Conservation (phyloP, 176 grass and related monocot species). For the Pontederia paniculata region DNA sequence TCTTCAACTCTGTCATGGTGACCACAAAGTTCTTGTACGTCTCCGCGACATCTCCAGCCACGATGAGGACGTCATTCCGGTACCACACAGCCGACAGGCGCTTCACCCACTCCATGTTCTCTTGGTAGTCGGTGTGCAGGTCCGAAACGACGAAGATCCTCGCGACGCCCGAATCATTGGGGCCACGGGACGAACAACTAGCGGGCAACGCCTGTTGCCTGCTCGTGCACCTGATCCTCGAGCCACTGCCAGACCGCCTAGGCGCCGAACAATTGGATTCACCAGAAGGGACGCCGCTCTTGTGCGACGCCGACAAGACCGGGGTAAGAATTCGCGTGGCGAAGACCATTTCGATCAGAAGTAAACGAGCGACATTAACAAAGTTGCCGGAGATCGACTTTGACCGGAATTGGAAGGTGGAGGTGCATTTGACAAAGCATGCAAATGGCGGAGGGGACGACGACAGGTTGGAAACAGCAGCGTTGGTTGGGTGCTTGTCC, state of each 20-base stretch:
- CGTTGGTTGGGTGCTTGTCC: too few species aligned
- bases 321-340: conserved; percentile 2
- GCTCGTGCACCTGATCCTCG: neutral
- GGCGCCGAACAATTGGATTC: neutral
- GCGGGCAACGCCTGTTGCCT: conserved; percentile 22
- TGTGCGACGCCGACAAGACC: neutral
- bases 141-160: conserved; percentile 88
- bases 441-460: too few species aligned
- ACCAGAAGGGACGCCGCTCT: neutral
- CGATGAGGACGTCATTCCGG: conserved; percentile 58
- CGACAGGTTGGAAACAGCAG: too few species aligned
- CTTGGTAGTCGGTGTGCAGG: conserved; percentile 77
- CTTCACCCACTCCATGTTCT: conserved; percentile 98
- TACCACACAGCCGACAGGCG: conserved; percentile 33
- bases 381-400: too few species aligned
- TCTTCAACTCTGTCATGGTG: conserved; percentile 62
- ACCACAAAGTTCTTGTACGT: conserved; percentile 52
- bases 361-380: neutral
- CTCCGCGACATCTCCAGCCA: conserved; percentile 82
- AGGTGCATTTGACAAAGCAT: too few species aligned
- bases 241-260: conserved; percentile 1
- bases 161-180: conserved; percentile 11
- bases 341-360: neutral
- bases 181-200: conserved; percentile 24
- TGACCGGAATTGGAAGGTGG: too few species aligned